phyloP scores from a whole-genome alignment of 345 rosid genomes.

The Firmiana major region DNA sequence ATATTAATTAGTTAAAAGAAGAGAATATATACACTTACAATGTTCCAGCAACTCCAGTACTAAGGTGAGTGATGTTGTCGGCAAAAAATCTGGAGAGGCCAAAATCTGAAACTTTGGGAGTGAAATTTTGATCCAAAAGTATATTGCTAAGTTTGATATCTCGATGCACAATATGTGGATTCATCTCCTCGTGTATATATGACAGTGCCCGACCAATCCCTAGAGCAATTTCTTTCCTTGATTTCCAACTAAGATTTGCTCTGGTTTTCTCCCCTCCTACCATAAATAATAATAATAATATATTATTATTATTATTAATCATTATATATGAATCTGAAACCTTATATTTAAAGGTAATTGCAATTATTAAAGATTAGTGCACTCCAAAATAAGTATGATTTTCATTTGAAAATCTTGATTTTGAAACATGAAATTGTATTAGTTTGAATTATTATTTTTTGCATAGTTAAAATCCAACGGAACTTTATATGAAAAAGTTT shows the following conservation, averaged over 20 bases:
- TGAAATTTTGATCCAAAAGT: constrained; percentile 35
- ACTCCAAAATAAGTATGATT: no score
- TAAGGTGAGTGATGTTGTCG: constrained; percentile 24
- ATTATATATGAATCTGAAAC: no score
- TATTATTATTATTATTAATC: no score
- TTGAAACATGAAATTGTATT: no score
- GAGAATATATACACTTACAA: constrained; percentile 27
- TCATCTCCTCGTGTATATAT: constrained; percentile 36
- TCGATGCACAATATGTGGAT: constrained; percentile 38
- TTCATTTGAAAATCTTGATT: no score
- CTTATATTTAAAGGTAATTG: no score
- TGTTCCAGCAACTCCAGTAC: constrained; percentile 41
- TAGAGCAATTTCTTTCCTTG: constrained; percentile 19
- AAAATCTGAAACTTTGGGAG: constrained; percentile 42
- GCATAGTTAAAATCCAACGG: no score
- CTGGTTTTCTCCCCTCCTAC: constrained; percentile 26
- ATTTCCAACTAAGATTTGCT: constrained; percentile 27
- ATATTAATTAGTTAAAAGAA: background rate
- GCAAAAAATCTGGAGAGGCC: constrained; percentile 37
- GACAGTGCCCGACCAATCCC: constrained; percentile 40
- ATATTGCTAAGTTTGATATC: constrained; percentile 44
- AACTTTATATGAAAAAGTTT: background rate
- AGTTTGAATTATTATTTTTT: no score
- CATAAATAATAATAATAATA: no score
- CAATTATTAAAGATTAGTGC: no score